These are phyloP conservation scores for Ajuga chamaepitys DNA, from an alignment of 257 asterid species.

Conservation along the genomic window DNA sequence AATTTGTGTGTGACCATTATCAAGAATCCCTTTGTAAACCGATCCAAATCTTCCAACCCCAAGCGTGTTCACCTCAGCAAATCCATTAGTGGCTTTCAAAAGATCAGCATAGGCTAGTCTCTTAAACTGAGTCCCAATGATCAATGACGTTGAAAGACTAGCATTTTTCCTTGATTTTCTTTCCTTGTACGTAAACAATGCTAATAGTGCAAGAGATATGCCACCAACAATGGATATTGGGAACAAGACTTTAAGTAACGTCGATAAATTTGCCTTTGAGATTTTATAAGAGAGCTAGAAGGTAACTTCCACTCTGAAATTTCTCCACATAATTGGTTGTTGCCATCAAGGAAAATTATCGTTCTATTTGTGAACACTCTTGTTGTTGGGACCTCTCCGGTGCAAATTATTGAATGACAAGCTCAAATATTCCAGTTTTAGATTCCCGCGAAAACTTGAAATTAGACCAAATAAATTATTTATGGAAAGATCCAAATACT, in stretches of 20 bases:
- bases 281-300: background rate
- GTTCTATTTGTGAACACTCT: background rate
- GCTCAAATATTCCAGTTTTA: background rate
- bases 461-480: slow-evolving; percentile 1
- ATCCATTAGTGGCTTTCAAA: background rate
- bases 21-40: too few relatives aligned
- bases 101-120: background rate
- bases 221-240: background rate
- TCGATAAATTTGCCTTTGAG: background rate
- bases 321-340: background rate
- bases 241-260: background rate
- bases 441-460: background rate
- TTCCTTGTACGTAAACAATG: background rate
- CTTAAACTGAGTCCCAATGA: background rate
- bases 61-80: background rate
- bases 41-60: too few relatives aligned
- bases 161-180: background rate
- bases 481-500: background rate
- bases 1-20: too few relatives aligned
- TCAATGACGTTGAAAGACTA: background rate
- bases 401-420: background rate
- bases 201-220: background rate
- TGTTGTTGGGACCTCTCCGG: background rate
- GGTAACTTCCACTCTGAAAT: background rate
- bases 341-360: background rate